A percentile compares a stretch with the other conserved stretches of the same genome.
phyloP scores from a whole-genome alignment of 305 asterid species.

The Salvia sclarea region DNA sequence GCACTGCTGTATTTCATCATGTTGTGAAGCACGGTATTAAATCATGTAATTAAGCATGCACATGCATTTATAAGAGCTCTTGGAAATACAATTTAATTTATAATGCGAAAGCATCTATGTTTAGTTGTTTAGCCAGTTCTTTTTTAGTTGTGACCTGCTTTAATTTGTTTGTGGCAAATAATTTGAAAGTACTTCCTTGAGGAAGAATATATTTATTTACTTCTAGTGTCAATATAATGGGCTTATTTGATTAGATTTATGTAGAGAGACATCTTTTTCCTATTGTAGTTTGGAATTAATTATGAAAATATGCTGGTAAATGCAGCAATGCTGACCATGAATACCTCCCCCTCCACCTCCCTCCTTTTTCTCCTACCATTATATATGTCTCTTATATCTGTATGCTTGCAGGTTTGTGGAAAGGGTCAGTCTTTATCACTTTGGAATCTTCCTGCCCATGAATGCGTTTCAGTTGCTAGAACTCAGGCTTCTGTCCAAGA shows the following conservation, averaged over 20 bases:
- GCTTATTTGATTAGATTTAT: background rate
- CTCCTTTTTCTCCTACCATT: background rate
- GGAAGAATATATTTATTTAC: slow-evolving; percentile 3
- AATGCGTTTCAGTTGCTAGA: slow-evolving; percentile 59
- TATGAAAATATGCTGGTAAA: slow-evolving; percentile 10
- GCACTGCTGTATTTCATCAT: slow-evolving; percentile 2
- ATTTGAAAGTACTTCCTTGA: slow-evolving; percentile 8
- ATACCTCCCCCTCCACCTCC: background rate
- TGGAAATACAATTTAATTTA: slow-evolving; percentile 14
- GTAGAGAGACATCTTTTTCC: background rate
- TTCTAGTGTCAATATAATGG: slow-evolving; percentile 6
- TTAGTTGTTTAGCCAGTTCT: slow-evolving; percentile 2
- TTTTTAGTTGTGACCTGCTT: slow-evolving; percentile 1
- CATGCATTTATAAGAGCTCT: background rate
- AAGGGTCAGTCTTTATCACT: slow-evolving; percentile 76
- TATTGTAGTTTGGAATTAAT: background rate
- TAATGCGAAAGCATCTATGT: background rate
- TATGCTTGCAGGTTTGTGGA: slow-evolving; percentile 71
- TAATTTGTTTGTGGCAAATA: background rate
- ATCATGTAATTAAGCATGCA: slow-evolving; percentile 10
- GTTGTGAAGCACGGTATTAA: slow-evolving; percentile 19
- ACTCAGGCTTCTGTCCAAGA: slow-evolving; percentile 69
- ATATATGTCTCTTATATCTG: slow-evolving; percentile 24
- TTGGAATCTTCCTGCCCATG: slow-evolving; percentile 88
- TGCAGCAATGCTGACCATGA: background rate